Evolutionary conservation across 345 rosid species (phyloP).

Genomic region (Excoecaria agallocha): DNA sequence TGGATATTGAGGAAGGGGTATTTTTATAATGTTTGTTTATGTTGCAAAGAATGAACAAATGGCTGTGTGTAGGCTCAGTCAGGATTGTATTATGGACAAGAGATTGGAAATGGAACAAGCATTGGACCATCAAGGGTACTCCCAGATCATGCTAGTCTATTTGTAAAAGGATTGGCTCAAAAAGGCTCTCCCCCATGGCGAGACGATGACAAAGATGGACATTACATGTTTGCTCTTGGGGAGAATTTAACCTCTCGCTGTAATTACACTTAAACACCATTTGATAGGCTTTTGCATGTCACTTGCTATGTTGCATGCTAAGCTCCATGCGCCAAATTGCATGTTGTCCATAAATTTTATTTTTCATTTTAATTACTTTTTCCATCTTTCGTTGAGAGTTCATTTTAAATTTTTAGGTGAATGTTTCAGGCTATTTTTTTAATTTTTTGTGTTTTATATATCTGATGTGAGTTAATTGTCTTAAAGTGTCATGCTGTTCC

Average conservation of each 20-base stretch:
- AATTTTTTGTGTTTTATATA: neutral
- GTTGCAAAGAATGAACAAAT: conserved; percentile 46
- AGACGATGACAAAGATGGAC: conserved; percentile 76
- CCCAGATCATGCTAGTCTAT: conserved; percentile 43
- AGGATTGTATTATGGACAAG: conserved; percentile 56
- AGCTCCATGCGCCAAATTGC: neutral
- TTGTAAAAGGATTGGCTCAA: conserved; percentile 54
- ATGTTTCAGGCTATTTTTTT: neutral
- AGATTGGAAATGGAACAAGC: conserved; percentile 58
- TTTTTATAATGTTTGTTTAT: conserved; percentile 31
- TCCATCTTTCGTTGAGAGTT: neutral
- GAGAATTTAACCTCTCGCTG: conserved; percentile 74
- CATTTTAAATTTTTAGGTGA: neutral
- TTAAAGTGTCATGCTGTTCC: neutral
- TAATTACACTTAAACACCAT: conserved; percentile 52
- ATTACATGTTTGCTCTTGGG: conserved; percentile 65
- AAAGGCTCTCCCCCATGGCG: conserved; percentile 66
- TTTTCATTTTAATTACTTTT: neutral
- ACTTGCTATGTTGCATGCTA: conserved; percentile 13
- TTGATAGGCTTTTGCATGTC: conserved; percentile 23
- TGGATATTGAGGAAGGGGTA: conserved; percentile 19
- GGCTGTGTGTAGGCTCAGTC: conserved; percentile 68
- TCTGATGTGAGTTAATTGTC: neutral
- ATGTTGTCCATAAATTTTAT: neutral
- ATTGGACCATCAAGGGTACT: conserved; percentile 52